phyloP scores from a whole-genome alignment of 345 rosid species.

The Dipteronia dyeriana region DNA sequence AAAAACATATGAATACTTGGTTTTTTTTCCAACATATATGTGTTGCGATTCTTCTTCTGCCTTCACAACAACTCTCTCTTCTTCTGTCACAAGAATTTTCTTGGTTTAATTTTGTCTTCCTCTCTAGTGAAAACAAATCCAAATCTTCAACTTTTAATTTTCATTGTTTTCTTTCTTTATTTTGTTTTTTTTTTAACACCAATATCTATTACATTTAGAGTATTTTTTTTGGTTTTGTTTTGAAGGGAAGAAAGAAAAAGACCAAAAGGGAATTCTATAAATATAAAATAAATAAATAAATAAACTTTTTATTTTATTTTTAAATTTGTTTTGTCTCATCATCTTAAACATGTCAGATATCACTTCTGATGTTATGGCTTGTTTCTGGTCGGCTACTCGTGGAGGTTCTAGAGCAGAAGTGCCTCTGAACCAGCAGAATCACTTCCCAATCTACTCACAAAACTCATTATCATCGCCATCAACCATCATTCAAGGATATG shows the following conservation, averaged over 20 bases:
- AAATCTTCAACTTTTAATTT: too few relatives aligned
- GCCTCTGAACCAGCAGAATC: slow-evolving; percentile 16
- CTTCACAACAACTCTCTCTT: slow-evolving; percentile 1
- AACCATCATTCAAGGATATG: slow-evolving; percentile 23
- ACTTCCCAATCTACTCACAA: slow-evolving; percentile 15
- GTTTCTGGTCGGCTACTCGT: slow-evolving; percentile 32
- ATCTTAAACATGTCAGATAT: slow-evolving; percentile 28
- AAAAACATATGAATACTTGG: too few relatives aligned
- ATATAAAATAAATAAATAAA: too few relatives aligned
- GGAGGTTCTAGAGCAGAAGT: slow-evolving; percentile 20
- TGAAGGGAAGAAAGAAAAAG: slow-evolving; percentile 6
- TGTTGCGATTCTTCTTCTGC: background rate
- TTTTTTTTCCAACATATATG: background rate
- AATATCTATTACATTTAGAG: too few relatives aligned
- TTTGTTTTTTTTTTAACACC: too few relatives aligned
- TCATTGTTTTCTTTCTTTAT: background rate
- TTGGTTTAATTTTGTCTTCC: too few relatives aligned
- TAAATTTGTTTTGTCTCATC: background rate
- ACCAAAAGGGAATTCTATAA: too few relatives aligned
- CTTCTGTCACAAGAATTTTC: too few relatives aligned
- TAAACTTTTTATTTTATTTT: too few relatives aligned
- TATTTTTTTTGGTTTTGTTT: slow-evolving; percentile 23
- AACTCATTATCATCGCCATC: slow-evolving; percentile 34
- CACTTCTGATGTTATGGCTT: slow-evolving; percentile 32
- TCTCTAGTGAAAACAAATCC: too few relatives aligned